Evolutionary conservation across 2,329 filamentous ascomycete species (phyloP), one percentile per base, ranked within the genome.

Genomic region (Fusarium sarcochroum): DNA sequence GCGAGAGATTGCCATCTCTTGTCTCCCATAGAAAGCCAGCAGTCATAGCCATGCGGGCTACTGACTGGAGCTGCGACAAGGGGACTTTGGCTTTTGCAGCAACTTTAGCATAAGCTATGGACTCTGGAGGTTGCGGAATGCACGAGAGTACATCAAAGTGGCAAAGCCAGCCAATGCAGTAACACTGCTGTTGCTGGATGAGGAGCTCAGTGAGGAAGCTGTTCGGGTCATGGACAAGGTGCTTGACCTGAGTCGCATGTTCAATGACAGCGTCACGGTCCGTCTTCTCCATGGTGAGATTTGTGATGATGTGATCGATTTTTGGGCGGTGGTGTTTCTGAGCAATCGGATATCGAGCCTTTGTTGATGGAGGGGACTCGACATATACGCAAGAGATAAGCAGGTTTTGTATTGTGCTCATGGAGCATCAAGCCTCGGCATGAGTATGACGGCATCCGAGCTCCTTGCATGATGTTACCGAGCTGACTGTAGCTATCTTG

Each of bases 41-140:
- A 1, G 77, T 78, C 69, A 82, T 81, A 2, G 78, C 79, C 75
- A 81, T 80, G 3, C 81, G 77, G 5, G 73, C 55, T 2, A 70
- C 50, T 0, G 65, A 62, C 18, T 50, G 38, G 0, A 68, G 40
- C 7, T 46, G 66, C 5, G 65, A 56, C 21, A 56, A 6, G 3
- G 65, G 65, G 3, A 68, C 65, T 10, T 34, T n/a, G 6, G 65
- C 53, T 41, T 42, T 37, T 34, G 47, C 15, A n/a, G 65, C 61
- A 14, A 44, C 54, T n/a, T 69, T 54, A 44, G 55, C 23, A 11
- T 68, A 69, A 8, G 46, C 4, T 14, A 49, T 41, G 0, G 38
- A 48, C 0, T 48, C 47, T 4, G 54, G 49, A 6, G 54, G 65
- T 6, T 52, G 45, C 6, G 65, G 60, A 1, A 69, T 56, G 17